phyloP scores from a whole-genome alignment of 2,329 filamentous ascomycete species.

The Sporothrix mexicana region DNA sequence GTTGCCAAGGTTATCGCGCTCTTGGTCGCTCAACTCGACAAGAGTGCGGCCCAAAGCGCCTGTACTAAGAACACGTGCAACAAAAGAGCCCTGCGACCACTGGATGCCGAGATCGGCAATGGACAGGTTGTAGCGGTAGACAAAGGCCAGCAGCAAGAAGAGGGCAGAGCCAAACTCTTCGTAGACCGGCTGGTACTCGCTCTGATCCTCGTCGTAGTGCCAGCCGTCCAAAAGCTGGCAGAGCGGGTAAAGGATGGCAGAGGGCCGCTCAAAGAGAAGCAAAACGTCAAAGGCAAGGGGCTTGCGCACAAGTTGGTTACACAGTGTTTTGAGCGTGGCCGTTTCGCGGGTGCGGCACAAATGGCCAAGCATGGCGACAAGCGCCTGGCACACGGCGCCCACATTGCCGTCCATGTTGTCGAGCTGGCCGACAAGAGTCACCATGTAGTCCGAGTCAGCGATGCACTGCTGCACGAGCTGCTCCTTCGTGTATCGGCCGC shows the following conservation, averaged over 20 bases:
- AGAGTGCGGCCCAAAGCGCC: constrained; percentile 62
- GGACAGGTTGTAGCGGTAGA: constrained; percentile 74
- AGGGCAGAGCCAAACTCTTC: constrained; percentile 83
- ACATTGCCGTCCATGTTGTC: constrained; percentile 92
- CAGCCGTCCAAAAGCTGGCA: constrained; percentile 79
- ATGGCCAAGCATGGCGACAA: constrained; percentile 72
- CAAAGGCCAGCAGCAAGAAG: constrained; percentile 73
- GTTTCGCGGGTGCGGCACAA: constrained; percentile 77
- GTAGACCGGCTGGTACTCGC: constrained; percentile 83
- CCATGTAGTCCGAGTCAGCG: constrained; percentile 69
- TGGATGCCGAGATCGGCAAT: constrained; percentile 67
- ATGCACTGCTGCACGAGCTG: constrained; percentile 78
- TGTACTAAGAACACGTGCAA: constrained; percentile 68
- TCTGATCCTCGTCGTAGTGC: constrained; percentile 80
- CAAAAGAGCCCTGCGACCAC: constrained; percentile 64
- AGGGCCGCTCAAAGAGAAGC: constrained; percentile 73
- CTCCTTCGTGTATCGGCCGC: constrained; percentile 78
- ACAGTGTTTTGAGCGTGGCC: constrained; percentile 77
- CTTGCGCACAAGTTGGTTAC: constrained; percentile 73
- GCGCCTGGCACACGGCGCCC: constrained; percentile 79
- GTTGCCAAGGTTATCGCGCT: constrained; percentile 69
- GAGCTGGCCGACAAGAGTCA: constrained; percentile 75
- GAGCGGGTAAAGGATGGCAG: constrained; percentile 72
- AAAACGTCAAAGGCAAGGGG: constrained; percentile 75
- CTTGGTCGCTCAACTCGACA: constrained; percentile 67